A percentile compares a stretch with the other conserved stretches of the same genome.
These are phyloP conservation scores for Zarea fungicola DNA, from an alignment of 2,329 filamentous ascomycete species.

Conservation along the genomic window DNA sequence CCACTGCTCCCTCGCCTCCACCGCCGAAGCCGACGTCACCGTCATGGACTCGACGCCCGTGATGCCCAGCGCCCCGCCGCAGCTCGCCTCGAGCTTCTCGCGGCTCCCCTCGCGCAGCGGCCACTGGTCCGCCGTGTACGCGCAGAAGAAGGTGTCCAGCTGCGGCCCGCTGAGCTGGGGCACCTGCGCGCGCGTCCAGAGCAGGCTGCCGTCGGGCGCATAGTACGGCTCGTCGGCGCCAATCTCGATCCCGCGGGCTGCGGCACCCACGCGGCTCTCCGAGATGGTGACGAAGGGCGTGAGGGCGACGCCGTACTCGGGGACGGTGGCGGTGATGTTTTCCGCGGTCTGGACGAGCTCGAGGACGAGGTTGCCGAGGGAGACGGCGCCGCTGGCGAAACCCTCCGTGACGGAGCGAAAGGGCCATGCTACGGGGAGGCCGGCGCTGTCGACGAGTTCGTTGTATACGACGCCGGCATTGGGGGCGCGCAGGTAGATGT, in stretches of 20 bases:
- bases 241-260: conserved; percentile 1
- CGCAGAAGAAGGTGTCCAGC: conserved; percentile 5
- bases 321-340: not conserved
- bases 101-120: not conserved
- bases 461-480: conserved; percentile 1
- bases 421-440: conserved; percentile 1
- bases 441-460: conserved; percentile 2
- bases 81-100: not conserved
- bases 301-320: conserved; percentile 3
- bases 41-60: not conserved
- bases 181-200: not conserved
- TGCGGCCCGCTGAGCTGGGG: conserved; percentile 1
- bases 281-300: not conserved
- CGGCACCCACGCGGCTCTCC: not conserved
- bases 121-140: conserved; percentile 4
- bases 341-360: conserved; percentile 5
- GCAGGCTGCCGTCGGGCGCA: not conserved
- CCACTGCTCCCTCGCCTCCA: conserved; percentile 1
- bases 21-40: not conserved
- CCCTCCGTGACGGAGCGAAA: not conserved
- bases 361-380: conserved; percentile 4
- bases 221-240: conserved; percentile 3
- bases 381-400: conserved; percentile 5
- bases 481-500: not conserved
- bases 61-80: conserved; percentile 1